Percentiles rank a stretch among this genome's conserved stretches.
Evolutionary conservation across 805 yeast genomes (phyloP).

Genomic region (Candida boidinii): DNA sequence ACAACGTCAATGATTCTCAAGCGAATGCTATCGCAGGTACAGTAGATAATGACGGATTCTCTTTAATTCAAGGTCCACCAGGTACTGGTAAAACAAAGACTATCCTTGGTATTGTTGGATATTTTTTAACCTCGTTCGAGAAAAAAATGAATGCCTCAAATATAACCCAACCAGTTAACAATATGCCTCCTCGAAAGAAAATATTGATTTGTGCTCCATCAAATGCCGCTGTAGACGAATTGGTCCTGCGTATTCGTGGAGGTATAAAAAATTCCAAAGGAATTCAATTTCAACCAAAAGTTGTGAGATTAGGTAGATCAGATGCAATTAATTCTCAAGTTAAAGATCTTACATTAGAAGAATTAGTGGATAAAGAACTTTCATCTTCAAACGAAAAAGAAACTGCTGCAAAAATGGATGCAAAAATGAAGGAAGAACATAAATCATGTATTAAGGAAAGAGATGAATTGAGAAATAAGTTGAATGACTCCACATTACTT

Average conservation of each 20-base stretch:
- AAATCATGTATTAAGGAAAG: slow-evolving; percentile 48
- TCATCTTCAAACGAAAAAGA: slow-evolving; percentile 21
- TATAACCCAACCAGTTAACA: slow-evolving; percentile 8
- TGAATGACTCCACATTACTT: slow-evolving; percentile 15
- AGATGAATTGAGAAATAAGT: slow-evolving; percentile 39
- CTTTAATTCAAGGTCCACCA: slow-evolving; percentile 96
- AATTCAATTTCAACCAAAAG: slow-evolving; percentile 42
- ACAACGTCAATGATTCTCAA: slow-evolving; percentile 77
- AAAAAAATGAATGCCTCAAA: no score
- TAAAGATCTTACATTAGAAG: slow-evolving; percentile 77
- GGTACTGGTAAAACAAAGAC: slow-evolving; percentile 99
- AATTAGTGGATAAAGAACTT: slow-evolving; percentile 60
- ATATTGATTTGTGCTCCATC: slow-evolving; percentile 94
- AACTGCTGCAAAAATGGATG: slow-evolving; percentile 22
- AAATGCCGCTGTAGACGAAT: slow-evolving; percentile 97
- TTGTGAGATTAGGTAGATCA: slow-evolving; percentile 83
- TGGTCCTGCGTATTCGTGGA: slow-evolving; percentile 68
- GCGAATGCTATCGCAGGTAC: slow-evolving; percentile 83
- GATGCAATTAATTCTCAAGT: slow-evolving; percentile 84
- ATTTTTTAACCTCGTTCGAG: slow-evolving; percentile 39
- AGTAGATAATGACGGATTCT: slow-evolving; percentile 61
- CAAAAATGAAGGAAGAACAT: slow-evolving; percentile 41
- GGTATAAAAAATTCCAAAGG: slow-evolving; percentile 62
- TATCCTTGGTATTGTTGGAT: slow-evolving; percentile 83
- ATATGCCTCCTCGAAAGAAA: slow-evolving; percentile 37